Percentiles rank a stretch among this genome's conserved stretches.
Evolutionary conservation across 345 rosid species (phyloP).

Genomic region (Orychophragmus violaceus): DNA sequence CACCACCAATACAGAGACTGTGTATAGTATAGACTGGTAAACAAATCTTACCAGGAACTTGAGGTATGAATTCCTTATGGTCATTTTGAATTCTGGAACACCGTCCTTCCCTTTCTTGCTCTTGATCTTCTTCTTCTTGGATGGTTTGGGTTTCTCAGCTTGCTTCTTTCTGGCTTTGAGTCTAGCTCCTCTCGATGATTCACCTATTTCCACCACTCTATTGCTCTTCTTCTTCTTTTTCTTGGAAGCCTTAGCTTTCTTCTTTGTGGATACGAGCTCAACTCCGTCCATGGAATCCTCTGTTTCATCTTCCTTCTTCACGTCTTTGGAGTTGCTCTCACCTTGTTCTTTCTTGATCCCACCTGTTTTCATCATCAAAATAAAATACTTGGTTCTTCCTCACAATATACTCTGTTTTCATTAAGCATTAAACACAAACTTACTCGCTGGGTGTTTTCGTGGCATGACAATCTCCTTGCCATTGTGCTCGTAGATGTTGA

Average conservation of each 20-base stretch:
- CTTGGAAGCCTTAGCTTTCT: not conserved
- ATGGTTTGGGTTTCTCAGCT: not conserved
- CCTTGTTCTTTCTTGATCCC: not conserved
- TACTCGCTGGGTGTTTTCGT: not conserved
- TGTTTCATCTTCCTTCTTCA: slow-evolving; percentile 19
- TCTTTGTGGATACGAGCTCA: not conserved
- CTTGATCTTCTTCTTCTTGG: not conserved
- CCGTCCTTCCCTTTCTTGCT: not conserved
- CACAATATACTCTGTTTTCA: not conserved
- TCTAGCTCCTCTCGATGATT: not conserved
- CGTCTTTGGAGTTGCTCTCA: not conserved
- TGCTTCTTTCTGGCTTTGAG: not conserved
- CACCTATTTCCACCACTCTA: not conserved
- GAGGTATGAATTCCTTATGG: slow-evolving; percentile 19
- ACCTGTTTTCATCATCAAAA: slow-evolving; percentile 20
- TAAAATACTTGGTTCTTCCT: not conserved
- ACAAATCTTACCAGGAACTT: slow-evolving; percentile 13
- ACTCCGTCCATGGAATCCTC: not conserved
- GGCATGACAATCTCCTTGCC: slow-evolving; percentile 2
- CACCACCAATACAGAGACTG: not conserved
- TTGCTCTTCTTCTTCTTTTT: slow-evolving; percentile 5
- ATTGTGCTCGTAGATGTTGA: slow-evolving; percentile 5
- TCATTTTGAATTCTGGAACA: slow-evolving; percentile 12
- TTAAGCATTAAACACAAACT: not conserved
- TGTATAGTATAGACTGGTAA: not conserved